Percentiles rank a stretch among this genome's conserved stretches.
These are phyloP conservation scores for Mercurialis annua DNA, from an alignment of 345 rosid genomes.

Conservation along the genomic window DNA sequence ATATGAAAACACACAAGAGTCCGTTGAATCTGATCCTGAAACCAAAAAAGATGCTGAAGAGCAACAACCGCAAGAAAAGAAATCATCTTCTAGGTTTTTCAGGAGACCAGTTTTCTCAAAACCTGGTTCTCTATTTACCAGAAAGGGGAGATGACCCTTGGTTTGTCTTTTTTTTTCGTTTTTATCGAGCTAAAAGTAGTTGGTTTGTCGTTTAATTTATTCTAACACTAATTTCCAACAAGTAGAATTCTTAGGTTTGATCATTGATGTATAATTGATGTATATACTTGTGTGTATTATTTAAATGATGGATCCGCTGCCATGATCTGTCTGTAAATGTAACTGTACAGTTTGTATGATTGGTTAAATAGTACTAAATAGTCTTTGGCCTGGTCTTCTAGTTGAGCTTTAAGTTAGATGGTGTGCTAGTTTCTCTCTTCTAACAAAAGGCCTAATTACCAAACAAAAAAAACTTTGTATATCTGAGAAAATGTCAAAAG, in stretches of 20 bases:
- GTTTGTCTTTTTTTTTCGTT: not conserved
- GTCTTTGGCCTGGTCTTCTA: no score
- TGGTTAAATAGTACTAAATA: no score
- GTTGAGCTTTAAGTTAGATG: no score
- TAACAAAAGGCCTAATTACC: no score
- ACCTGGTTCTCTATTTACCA: conserved; percentile 12
- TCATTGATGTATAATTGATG: no score
- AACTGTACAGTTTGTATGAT: not conserved
- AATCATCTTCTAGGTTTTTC: conserved; percentile 39
- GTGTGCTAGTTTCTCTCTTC: no score
- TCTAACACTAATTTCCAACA: not conserved
- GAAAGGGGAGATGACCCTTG: conserved; percentile 41
- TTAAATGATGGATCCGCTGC: conserved; percentile 12
- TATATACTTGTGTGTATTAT: no score
- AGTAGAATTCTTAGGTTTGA: conserved; percentile 11
- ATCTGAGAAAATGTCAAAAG: no score
- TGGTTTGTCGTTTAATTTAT: conserved; percentile 1
- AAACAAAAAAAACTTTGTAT: no score
- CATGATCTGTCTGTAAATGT: conserved; percentile 12
- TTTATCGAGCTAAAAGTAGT: not conserved
- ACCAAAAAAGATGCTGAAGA: conserved; percentile 15
- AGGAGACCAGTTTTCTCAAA: conserved; percentile 26
- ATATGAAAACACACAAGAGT: conserved; percentile 21
- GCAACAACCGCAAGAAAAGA: conserved; percentile 23
- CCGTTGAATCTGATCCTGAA: conserved; percentile 13